phyloP scores from a whole-genome alignment of 2,329 filamentous ascomycete species.

The Neonectria hederae region DNA sequence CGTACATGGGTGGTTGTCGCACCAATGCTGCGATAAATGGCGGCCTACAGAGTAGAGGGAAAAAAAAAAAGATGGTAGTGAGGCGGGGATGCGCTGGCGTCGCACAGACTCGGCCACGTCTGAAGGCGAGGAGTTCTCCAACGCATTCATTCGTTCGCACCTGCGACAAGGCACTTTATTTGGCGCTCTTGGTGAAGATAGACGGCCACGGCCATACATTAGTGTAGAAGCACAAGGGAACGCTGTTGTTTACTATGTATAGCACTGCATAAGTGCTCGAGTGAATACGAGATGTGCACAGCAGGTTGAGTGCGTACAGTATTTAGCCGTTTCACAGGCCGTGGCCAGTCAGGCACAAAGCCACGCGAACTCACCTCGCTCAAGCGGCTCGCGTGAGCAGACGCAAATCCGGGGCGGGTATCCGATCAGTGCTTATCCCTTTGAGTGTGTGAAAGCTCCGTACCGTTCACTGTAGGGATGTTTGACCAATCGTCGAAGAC shows the following conservation, averaged over 20 bases:
- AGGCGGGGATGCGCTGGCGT: slow-evolving; percentile 14
- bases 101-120: slow-evolving; percentile 17
- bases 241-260: slow-evolving; percentile 1
- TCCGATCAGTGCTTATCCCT: slow-evolving; percentile 40
- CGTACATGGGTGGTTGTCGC: background rate
- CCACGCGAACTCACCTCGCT: slow-evolving; percentile 9
- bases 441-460: too few relatives aligned
- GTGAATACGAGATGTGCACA: background rate
- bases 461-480: too few relatives aligned
- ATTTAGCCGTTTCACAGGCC: background rate
- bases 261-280: background rate
- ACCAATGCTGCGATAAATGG: background rate
- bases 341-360: slow-evolving; percentile 11
- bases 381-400: slow-evolving; percentile 2
- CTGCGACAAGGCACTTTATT: slow-evolving; percentile 9
- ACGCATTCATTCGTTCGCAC: background rate
- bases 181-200: slow-evolving; percentile 5
- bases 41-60: slow-evolving; percentile 2
- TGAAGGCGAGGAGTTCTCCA: background rate
- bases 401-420: slow-evolving; percentile 41
- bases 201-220: background rate
- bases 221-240: background rate
- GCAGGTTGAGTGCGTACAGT: background rate
- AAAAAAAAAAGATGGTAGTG: background rate
- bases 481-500: too few relatives aligned